phyloP scores from a whole-genome alignment of 1,284 basidiomycete species.

The Lignosus rhinocerotis region DNA sequence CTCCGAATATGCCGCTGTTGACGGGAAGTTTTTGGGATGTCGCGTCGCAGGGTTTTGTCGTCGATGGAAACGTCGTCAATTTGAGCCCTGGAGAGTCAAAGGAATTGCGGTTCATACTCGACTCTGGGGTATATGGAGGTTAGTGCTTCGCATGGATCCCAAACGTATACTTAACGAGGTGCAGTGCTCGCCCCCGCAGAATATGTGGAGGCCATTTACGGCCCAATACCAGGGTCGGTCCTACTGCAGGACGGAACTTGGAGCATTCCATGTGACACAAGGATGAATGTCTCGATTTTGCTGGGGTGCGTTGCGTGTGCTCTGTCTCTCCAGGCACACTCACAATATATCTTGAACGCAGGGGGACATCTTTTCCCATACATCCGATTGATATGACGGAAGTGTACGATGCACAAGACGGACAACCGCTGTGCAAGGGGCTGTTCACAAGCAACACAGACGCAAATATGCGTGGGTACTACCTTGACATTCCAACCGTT shows the following conservation, averaged over 20 bases:
- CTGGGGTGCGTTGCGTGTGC: background rate
- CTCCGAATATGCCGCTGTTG: conserved; percentile 4
- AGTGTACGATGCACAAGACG: conserved; percentile 7
- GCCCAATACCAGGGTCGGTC: background rate
- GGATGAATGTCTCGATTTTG: conserved; percentile 6
- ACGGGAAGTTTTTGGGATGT: conserved; percentile 8
- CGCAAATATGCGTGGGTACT: background rate
- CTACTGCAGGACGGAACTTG: conserved; percentile 4
- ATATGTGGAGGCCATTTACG: conserved; percentile 6
- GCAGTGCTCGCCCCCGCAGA: background rate
- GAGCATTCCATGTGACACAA: conserved; percentile 6
- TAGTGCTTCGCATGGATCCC: too few species aligned
- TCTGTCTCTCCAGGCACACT: background rate
- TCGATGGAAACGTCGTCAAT: background rate
- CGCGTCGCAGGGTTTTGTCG: conserved; percentile 4
- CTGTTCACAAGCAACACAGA: conserved; percentile 4
- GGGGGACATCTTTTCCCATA: background rate
- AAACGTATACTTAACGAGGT: too few species aligned
- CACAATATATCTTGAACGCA: too few species aligned
- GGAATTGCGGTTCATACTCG: background rate
- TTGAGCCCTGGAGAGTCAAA: background rate
- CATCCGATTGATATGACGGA: conserved; percentile 15
- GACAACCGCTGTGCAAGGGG: conserved; percentile 3
- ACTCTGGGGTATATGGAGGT: conserved; percentile 5
- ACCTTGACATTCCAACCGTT: background rate